Base-by-base conservation (phyloP, 768 basidiomycete genomes). In the Agrocybe chaxingu region DNA sequence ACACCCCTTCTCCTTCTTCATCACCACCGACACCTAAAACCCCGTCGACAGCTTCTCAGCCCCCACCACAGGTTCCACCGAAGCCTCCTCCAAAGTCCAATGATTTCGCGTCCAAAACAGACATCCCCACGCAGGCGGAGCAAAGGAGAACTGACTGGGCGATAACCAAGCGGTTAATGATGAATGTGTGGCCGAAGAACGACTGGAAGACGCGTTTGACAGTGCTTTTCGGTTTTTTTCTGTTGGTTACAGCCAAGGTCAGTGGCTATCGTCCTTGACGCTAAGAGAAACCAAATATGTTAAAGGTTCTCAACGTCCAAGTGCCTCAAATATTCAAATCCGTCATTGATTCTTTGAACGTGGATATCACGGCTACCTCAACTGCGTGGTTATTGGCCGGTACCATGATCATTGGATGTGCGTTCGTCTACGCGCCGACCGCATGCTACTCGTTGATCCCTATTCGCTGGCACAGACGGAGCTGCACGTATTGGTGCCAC, bases 251-350 rank as follows among this genome's bases (percentile, higher is more conserved):
- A 11, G 93, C 92, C 45, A 99, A 99, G 80, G 92, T 94, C 46
- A 48, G 77, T 52, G 45, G 9, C 8, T 41, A n/a, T 31, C 8
- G 12, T 54, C 47, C 61, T n/a, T 6, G 3, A n/a, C 9, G 43
- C 45, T 4, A 16, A 9, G 3, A 43, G 18, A 16, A 35, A 11
- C 9, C 36, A 50, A 29, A 38, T 18, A 13, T 33, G 34, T n/a
- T 7, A 44, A 49, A 94, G 93, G 70, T 97, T 39, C 70, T 98
- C 50, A 99, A 98, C 64, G 97, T 99, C 0, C 96, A 98, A 77
- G 95, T 99, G n/a, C 97, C 97, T 0, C 81, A 92, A 57, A 72
- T 98, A 53, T 99, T 99, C 80, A 98, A 98, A 69, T 68, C 77
- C 24, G 81, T 99, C 38, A 84, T 99, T 46, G 96, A 99, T 64